Percentiles rank a stretch among this genome's conserved stretches.
phyloP scores from a whole-genome alignment of 352 stramenopile genomes.

The Globisporangium emineosum region DNA sequence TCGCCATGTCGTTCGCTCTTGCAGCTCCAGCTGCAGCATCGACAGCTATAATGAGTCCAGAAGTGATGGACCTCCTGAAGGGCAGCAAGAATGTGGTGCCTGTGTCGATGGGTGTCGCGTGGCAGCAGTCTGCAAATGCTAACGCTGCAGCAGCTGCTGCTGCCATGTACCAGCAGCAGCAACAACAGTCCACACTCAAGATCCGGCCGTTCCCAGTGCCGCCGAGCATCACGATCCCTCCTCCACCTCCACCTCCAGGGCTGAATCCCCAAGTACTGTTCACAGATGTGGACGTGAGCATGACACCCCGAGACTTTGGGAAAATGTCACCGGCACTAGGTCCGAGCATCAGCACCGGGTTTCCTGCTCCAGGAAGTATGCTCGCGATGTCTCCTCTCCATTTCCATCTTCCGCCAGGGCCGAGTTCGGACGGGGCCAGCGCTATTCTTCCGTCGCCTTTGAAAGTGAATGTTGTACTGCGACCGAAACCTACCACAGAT shows the following conservation, averaged over 20 bases:
- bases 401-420: neutral
- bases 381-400: neutral
- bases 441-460: slow-evolving; percentile 1
- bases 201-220: slow-evolving; percentile 3
- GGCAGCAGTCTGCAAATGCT: slow-evolving; percentile 3
- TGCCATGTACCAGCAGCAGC: neutral
- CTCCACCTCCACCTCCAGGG: too few species aligned
- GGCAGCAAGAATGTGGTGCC: neutral
- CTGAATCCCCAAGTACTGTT: neutral
- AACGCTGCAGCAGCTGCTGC: neutral
- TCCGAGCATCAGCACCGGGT: neutral
- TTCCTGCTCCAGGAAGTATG: neutral
- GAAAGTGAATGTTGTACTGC: slow-evolving; percentile 3
- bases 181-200: neutral
- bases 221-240: neutral
- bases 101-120: neutral
- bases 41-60: neutral
- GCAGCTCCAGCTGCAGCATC: too few species aligned
- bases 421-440: neutral
- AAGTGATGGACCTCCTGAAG: neutral
- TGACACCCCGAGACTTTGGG: neutral
- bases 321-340: neutral
- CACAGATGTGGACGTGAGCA: slow-evolving; percentile 2
- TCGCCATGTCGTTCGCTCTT: too few species aligned
- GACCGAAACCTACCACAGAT: neutral